Percentiles rank a stretch among this genome's conserved stretches.
Evolutionary conservation across 164 flowering plant species (phyloP).

Genomic region (Dillenia turbinata): DNA sequence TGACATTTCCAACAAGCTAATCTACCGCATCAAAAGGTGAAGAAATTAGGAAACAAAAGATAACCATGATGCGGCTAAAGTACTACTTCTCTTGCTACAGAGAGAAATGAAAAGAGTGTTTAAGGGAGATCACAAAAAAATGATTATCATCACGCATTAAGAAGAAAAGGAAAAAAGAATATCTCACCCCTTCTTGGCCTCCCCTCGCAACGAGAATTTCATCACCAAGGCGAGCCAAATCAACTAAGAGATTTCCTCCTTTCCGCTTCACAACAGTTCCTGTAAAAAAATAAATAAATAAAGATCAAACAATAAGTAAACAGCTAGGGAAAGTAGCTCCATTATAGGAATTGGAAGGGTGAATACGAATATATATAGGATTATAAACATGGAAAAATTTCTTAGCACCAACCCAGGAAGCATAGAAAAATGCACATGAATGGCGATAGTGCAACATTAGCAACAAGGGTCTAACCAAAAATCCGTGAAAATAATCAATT

Average conservation of each 20-base stretch:
- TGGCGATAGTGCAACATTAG: no score
- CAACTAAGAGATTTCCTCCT: constrained; percentile 82
- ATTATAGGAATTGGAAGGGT: background rate
- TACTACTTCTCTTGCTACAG: background rate
- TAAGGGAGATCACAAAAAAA: background rate
- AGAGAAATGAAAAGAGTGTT: background rate
- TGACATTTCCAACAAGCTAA: constrained; percentile 82
- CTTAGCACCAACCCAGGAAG: no score
- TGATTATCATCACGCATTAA: background rate
- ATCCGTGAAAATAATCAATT: no score
- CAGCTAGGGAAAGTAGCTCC: background rate
- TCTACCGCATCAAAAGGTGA: constrained; percentile 40
- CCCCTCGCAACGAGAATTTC: constrained; percentile 92
- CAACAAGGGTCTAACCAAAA: no score
- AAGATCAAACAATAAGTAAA: background rate
- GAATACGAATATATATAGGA: no score
- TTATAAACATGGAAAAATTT: no score
- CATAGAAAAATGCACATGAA: no score
- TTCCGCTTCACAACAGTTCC: constrained; percentile 91
- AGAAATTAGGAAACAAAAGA: background rate
- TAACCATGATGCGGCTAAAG: background rate
- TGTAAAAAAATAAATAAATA: constrained; percentile 32
- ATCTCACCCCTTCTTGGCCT: constrained; percentile 95
- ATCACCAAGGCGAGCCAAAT: constrained; percentile 78
- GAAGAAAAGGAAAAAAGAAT: background rate